A percentile compares a stretch with the other conserved stretches of the same genome.
These are phyloP conservation scores for Casuarina cunninghamiana DNA, from an alignment of 306 rosid genomes.

Conservation along the genomic window DNA sequence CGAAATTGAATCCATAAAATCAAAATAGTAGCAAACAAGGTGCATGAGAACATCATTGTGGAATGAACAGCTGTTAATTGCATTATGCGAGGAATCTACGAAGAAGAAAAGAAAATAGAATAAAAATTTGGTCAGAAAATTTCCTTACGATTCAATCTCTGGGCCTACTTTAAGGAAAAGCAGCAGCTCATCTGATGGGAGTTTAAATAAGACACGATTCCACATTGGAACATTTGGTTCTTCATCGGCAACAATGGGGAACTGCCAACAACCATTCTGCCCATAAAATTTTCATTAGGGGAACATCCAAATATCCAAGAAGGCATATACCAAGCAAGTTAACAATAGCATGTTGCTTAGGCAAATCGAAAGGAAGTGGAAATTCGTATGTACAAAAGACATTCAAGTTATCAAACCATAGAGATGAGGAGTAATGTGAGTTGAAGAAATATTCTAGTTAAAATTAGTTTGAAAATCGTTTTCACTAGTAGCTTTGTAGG, in stretches of 20 bases:
- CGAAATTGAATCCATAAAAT: neutral
- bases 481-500: neutral
- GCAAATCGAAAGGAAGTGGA: neutral
- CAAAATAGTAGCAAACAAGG: slow-evolving; percentile 9
- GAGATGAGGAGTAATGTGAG: neutral
- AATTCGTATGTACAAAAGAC: neutral
- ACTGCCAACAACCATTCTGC: slow-evolving; percentile 74
- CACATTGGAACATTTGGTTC: slow-evolving; percentile 81
- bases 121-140: slow-evolving; percentile 3
- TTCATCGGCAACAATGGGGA: slow-evolving; percentile 72
- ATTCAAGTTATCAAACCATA: neutral
- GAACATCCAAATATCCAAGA: slow-evolving; percentile 20
- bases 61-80: neutral
- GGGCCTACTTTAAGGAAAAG: slow-evolving; percentile 82
- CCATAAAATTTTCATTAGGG: slow-evolving; percentile 28
- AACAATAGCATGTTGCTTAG: neutral
- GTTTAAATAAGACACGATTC: slow-evolving; percentile 88
- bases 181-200: slow-evolving; percentile 80
- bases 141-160: slow-evolving; percentile 74
- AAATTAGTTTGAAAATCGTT: neutral
- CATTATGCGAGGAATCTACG: neutral
- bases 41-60: neutral
- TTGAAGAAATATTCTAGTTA: neutral
- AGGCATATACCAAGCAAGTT: slow-evolving; percentile 2
- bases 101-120: slow-evolving; percentile 1